A percentile compares a stretch with the other conserved stretches of the same genome.
These are phyloP conservation scores for Pleurotus eryngii DNA, from an alignment of 768 basidiomycete species.

Conservation along the genomic window DNA sequence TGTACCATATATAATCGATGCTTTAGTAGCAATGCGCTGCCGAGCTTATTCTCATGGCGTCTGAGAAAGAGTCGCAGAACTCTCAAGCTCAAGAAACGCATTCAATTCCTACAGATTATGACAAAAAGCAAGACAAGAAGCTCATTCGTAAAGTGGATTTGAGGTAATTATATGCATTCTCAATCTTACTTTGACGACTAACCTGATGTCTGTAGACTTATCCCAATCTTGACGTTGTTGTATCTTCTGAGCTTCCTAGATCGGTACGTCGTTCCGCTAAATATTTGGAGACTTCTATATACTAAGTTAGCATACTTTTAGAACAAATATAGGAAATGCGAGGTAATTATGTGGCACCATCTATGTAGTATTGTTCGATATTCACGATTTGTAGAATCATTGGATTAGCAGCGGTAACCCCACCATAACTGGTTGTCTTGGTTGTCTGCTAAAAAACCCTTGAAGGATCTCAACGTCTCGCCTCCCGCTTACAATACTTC, in stretches of 20 bases:
- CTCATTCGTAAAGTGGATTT: slow-evolving; percentile 39
- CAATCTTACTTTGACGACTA: not conserved
- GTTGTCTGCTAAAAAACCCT: not conserved
- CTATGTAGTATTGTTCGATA: not conserved
- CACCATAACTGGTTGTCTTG: not conserved
- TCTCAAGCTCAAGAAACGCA: slow-evolving; percentile 13
- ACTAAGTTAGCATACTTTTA: slow-evolving; percentile 11
- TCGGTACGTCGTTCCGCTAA: slow-evolving; percentile 23
- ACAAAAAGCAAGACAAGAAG: slow-evolving; percentile 31
- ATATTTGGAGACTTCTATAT: not conserved
- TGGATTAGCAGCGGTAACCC: slow-evolving; percentile 42
- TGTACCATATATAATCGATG: slow-evolving; percentile 2
- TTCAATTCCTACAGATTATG: slow-evolving; percentile 19
- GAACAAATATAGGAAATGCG: slow-evolving; percentile 43
- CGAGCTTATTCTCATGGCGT: slow-evolving; percentile 8
- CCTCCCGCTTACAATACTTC: slow-evolving; percentile 53
- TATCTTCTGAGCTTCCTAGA: slow-evolving; percentile 45
- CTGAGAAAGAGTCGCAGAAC: slow-evolving; percentile 7
- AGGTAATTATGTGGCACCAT: slow-evolving; percentile 23
- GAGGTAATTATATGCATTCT: slow-evolving; percentile 21
- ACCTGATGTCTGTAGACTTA: slow-evolving; percentile 21
- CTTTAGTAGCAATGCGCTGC: not conserved
- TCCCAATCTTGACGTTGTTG: slow-evolving; percentile 38
- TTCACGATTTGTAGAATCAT: slow-evolving; percentile 37
- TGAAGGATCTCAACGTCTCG: slow-evolving; percentile 48